phyloP scores from a whole-genome alignment of 768 basidiomycete species.

The Pleurotus tuoliensis region DNA sequence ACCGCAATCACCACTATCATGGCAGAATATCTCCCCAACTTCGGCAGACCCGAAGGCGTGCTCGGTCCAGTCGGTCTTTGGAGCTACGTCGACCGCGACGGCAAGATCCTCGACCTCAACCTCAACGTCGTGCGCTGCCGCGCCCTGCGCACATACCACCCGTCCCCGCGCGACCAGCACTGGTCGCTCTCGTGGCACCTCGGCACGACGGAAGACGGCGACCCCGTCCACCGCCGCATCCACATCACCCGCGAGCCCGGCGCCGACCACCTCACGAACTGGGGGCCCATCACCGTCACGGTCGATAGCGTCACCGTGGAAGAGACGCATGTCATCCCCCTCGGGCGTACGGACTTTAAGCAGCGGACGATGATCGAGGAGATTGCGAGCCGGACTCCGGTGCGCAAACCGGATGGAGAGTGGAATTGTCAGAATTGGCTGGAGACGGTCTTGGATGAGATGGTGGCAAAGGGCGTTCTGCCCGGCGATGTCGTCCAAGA shows the following conservation, averaged over 20 bases:
- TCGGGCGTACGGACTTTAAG: conserved; percentile 12
- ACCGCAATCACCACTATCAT: background rate
- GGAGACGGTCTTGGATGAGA: conserved; percentile 4
- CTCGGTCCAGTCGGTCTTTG: conserved; percentile 2
- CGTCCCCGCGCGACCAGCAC: conserved; percentile 3
- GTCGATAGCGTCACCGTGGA: conserved; percentile 5
- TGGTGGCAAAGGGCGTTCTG: background rate
- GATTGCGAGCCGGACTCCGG: conserved; percentile 16
- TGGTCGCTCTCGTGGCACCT: conserved; percentile 22
- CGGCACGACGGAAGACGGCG: conserved; percentile 9
- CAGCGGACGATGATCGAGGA: conserved; percentile 17
- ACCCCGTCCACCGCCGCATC: conserved; percentile 16
- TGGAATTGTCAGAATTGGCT: conserved; percentile 30
- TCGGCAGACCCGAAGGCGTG: background rate
- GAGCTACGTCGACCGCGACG: conserved; percentile 5
- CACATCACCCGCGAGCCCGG: conserved; percentile 17
- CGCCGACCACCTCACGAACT: conserved; percentile 21
- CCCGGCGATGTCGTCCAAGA: background rate
- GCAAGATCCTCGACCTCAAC: background rate
- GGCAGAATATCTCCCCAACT: conserved; percentile 6
- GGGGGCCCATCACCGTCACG: conserved; percentile 21
- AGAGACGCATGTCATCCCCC: conserved; percentile 6
- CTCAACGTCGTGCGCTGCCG: conserved; percentile 7
- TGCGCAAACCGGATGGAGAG: conserved; percentile 20
- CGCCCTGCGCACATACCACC: background rate